A percentile compares a stretch with the other conserved stretches of the same genome.
These are phyloP conservation scores for Scalesia atractyloides DNA, from an alignment of 129 eudicot species.

Conservation along the genomic window DNA sequence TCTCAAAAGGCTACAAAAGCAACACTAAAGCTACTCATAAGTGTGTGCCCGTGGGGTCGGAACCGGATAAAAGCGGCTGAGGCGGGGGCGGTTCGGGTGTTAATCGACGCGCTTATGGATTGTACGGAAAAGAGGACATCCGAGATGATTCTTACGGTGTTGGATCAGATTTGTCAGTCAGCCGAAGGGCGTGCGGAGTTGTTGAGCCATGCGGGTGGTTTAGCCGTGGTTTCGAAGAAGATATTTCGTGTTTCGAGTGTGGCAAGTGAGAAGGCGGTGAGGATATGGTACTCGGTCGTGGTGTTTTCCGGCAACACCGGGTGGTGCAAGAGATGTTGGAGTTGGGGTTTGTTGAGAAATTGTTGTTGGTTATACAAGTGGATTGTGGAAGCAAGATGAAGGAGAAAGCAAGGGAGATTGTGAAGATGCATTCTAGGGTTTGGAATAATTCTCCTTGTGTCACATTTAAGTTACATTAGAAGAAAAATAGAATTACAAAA, in stretches of 20 bases:
- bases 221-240: conserved; percentile 74
- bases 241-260: conserved; percentile 54
- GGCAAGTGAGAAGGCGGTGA: conserved; percentile 63
- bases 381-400: conserved; percentile 19
- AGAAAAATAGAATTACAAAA: neutral
- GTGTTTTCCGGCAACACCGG: conserved; percentile 39
- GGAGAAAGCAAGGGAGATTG: conserved; percentile 21
- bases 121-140: conserved; percentile 33
- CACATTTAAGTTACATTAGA: conserved; percentile 21
- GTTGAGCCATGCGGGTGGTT: conserved; percentile 51
- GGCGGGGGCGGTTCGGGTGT: conserved; percentile 42
- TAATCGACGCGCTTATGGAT: conserved; percentile 47
- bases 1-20: conserved; percentile 54
- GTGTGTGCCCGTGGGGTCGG: conserved; percentile 51
- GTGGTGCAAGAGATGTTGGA: conserved; percentile 37
- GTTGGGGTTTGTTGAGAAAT: conserved; percentile 26
- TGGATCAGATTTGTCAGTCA: conserved; percentile 29
- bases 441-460: conserved; percentile 29
- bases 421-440: conserved; percentile 26
- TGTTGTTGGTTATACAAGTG: conserved; percentile 24
- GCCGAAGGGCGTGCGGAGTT: conserved; percentile 41
- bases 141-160: conserved; percentile 43
- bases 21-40: conserved; percentile 43
- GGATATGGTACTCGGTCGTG: conserved; percentile 45
- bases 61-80: conserved; percentile 56